Evolutionary conservation across 2,329 filamentous ascomycete genomes (phyloP), one percentile per base, ranked within the genome.

Genomic region (Elsinoe australis): DNA sequence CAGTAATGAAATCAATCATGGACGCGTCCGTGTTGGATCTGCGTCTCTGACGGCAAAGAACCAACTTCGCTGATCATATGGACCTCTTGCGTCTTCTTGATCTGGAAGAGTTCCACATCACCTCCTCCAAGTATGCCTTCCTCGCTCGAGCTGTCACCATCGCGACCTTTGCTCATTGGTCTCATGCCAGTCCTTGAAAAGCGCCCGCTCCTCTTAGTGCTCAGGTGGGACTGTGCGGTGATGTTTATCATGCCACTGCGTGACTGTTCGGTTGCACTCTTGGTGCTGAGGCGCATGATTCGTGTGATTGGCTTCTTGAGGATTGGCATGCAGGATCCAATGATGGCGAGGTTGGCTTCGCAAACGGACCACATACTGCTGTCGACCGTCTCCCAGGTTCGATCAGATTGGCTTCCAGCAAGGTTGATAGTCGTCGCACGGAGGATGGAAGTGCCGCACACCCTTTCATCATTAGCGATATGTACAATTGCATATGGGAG

Each of bases 311-410:
- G 57, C 8, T 55, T 53, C 49, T 58, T 59, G 12, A 60, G 52
- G 2, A 57, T 59, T 3, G 58, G 58, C 12, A 59, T 53, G 44
- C 57, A 58, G 4, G 56, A 55, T 47, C 55, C 59, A 18, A 57
- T 47, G 45, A 59, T 60, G 26, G 56, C 59, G 22, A 56, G 55
- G 49, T 61, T 59, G 49, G 56, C 57, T 51, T 61, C 58, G 24
- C 55, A 45, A 29, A 50, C 52, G 10, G 54, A 56, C 58, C 58
- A 61, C 35, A 59, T 54, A 19, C 45, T 39, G 55, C 56, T 42
- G 56, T 58, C 18, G 58, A 56, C n/a, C 53, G 55, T 57, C 36
- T 59, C 54, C 56, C 58, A 61, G 50, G 53, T 57, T 17, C 56
- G 49, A 45, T 61, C 58, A 6, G 31, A 35, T 6, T 55, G 49